A percentile compares a stretch with the other conserved stretches of the same genome.
These are phyloP conservation scores for Ceratobasidium sp. DNA, from an alignment of 1,284 basidiomycete genomes.

Conservation along the genomic window DNA sequence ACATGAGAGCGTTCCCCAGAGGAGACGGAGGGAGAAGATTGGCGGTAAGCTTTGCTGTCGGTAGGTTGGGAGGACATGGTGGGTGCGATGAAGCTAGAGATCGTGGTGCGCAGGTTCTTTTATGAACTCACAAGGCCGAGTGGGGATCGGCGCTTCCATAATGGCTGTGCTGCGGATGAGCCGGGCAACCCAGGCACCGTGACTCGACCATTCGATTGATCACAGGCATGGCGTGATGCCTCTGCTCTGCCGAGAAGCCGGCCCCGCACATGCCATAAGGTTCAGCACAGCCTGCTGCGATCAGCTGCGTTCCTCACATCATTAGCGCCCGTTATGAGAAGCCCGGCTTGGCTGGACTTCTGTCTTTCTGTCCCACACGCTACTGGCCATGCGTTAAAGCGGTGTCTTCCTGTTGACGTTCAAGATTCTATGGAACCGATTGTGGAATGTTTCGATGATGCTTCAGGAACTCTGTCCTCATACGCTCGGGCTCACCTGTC, in stretches of 20 bases:
- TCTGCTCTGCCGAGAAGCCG: constrained; percentile 1
- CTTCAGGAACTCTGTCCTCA: too few relatives aligned
- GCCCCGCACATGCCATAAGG: constrained; percentile 1
- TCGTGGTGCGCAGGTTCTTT: constrained; percentile 8
- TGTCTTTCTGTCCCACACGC: not conserved
- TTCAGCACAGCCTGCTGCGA: constrained; percentile 17
- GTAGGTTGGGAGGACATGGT: constrained; percentile 44
- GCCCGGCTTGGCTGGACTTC: not conserved
- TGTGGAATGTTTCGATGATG: too few relatives aligned
- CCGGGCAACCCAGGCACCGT: constrained; percentile 9
- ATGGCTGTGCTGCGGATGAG: constrained; percentile 43
- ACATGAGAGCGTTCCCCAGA: constrained; percentile 58
- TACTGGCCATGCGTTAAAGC: too few relatives aligned
- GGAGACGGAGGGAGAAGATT: constrained; percentile 56
- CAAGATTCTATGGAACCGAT: too few relatives aligned
- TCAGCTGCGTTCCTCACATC: constrained; percentile 2
- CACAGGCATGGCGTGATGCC: not conserved
- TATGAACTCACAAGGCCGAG: constrained; percentile 15
- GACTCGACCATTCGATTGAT: constrained; percentile 12
- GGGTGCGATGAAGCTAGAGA: not conserved
- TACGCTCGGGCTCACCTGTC: too few relatives aligned
- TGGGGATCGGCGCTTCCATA: constrained; percentile 14
- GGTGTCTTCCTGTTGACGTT: too few relatives aligned
- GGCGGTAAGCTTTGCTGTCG: constrained; percentile 67
- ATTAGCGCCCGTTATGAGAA: not conserved